Base-by-base conservation (phyloP, 305 asterid species). In the Fraxinus platypoda region DNA sequence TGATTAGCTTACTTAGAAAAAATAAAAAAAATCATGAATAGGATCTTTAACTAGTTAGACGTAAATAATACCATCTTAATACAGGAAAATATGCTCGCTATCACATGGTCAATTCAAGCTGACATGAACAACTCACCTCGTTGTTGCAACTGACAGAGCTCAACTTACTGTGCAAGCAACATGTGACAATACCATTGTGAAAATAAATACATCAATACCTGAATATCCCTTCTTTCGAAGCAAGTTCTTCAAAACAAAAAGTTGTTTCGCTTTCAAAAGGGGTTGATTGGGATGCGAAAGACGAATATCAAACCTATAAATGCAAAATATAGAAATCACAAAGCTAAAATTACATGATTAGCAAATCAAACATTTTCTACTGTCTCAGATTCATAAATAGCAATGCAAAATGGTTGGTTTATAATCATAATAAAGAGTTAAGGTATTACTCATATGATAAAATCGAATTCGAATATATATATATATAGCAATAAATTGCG, bases 201-300 rank as follows among this genome's bases (percentile, higher is more conserved):
- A 80, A 34, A 73, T 38, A 80, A 75, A 82, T 72, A 78, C 79
- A 85, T 15, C 62, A 78, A 57, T 88, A 94, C 98, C 99, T 90
- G 95, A 81, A 83, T 79, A 35, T 75, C 93, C 97, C 89, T 88
- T 92, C 93, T 92, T 97, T 38, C 98, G 92, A 85, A 97, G 88
- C 85, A 97, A 92, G 91, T 97, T 95, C 87, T 90, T 94, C 92
- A 94, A 74, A 80, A 87, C 86, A 89, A 97, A 97, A 76, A 97
- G 93, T 84, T 93, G 98, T 83, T 97, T 97, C 83, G 97, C 99
- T 89, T 85, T 90, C 87, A 94, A 35, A 85, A 97, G 96, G 81
- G 98, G 97, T 86, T 94, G 99, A 84, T 88, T 87, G 74, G 98
- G 98, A 91, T 88, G 83, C 54, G 81, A 87, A 76, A 97, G 96